A percentile compares a stretch with the other conserved stretches of the same genome.
Evolutionary conservation across 2,329 filamentous ascomycete species (phyloP).

Genomic region (Colletotrichum sp.): DNA sequence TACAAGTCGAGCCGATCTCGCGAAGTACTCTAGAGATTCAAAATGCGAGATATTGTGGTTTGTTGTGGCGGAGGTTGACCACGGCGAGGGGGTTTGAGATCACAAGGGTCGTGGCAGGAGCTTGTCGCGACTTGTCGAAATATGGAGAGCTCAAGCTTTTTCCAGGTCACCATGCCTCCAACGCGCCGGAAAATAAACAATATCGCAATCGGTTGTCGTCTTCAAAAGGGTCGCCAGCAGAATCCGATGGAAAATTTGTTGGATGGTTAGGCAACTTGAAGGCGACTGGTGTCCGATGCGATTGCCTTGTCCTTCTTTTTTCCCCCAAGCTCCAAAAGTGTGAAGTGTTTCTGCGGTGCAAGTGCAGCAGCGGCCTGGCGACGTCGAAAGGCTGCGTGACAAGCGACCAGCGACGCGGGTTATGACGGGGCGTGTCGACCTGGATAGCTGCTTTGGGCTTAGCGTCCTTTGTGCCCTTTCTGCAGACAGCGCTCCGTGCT

Average conservation of each 20-base stretch:
- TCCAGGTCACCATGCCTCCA: constrained; percentile 19
- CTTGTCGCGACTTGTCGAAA: constrained; percentile 22
- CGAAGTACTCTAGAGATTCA: neutral
- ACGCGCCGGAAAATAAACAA: neutral
- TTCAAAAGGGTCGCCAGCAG: neutral
- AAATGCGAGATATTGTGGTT: neutral
- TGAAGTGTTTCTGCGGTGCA: neutral
- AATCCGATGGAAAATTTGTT: neutral
- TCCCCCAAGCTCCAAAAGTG: neutral
- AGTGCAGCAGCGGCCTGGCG: neutral
- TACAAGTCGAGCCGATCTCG: neutral
- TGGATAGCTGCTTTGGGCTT: neutral
- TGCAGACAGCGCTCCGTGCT: neutral
- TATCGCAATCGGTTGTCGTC: neutral
- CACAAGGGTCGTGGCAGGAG: constrained; percentile 2
- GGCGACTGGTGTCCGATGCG: neutral
- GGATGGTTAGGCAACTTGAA: neutral
- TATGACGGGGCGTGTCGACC: constrained; percentile 18
- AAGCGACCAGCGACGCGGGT: constrained; percentile 19
- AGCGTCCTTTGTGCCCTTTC: neutral
- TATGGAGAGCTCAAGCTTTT: constrained; percentile 19
- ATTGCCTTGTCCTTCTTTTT: neutral
- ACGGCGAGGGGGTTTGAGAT: neutral
- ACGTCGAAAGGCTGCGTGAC: constrained; percentile 19
- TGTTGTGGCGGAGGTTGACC: neutral